Evolutionary conservation across 805 yeast species (phyloP).

Genomic region (Candida chilensis): DNA sequence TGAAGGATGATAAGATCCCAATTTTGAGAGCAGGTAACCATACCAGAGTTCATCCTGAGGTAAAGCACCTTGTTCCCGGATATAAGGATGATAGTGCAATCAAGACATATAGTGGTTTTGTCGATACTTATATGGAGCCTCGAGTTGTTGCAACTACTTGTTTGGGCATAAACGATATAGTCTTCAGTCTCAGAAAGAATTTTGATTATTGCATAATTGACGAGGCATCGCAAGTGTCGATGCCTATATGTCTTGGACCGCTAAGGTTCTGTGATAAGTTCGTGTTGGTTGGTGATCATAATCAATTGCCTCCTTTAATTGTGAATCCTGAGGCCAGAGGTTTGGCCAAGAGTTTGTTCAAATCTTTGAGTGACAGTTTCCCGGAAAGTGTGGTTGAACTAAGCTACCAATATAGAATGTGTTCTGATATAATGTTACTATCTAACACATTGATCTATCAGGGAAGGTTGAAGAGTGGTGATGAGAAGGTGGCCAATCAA

Average conservation of each 20-base stretch:
- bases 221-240: slow-evolving; percentile 92
- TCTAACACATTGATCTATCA: slow-evolving; percentile 76
- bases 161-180: slow-evolving; percentile 59
- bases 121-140: slow-evolving; percentile 39
- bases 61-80: slow-evolving; percentile 42
- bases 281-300: slow-evolving; percentile 93
- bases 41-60: slow-evolving; percentile 52
- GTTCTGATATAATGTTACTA: slow-evolving; percentile 75
- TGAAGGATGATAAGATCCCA: slow-evolving; percentile 34
- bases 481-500: slow-evolving; percentile 51
- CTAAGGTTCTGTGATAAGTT: slow-evolving; percentile 68
- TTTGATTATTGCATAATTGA: slow-evolving; percentile 94
- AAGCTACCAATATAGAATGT: slow-evolving; percentile 86
- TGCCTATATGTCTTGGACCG: slow-evolving; percentile 91
- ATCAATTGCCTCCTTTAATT: slow-evolving; percentile 86
- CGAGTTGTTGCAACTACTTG: slow-evolving; percentile 86
- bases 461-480: slow-evolving; percentile 72
- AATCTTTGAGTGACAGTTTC: slow-evolving; percentile 57
- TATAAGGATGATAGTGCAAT: slow-evolving; percentile 19
- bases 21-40: slow-evolving; percentile 63
- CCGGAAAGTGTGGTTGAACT: slow-evolving; percentile 74
- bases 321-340: slow-evolving; percentile 63
- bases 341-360: slow-evolving; percentile 70
- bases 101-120: slow-evolving; percentile 33
- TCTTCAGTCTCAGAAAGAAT: slow-evolving; percentile 39